A percentile compares a stretch with the other conserved stretches of the same genome.
Evolutionary conservation across 2,329 filamentous ascomycete species (phyloP).

Genomic region (Neopestalotiopsis rosae): DNA sequence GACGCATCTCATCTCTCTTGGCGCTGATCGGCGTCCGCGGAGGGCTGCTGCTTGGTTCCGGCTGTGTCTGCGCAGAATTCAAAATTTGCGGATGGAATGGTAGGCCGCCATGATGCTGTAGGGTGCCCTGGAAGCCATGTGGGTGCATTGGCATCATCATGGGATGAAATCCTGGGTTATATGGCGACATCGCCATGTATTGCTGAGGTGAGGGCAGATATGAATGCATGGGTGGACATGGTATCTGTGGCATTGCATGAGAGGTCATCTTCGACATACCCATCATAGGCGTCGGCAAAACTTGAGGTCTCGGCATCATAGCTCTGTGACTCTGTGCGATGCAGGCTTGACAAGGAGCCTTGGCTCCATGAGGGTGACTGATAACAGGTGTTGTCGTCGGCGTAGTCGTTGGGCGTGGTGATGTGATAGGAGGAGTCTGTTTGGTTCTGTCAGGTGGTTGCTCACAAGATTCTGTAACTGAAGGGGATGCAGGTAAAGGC

Average conservation of each 20-base stretch:
- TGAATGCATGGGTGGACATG: slow-evolving; percentile 25
- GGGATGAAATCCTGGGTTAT: slow-evolving; percentile 27
- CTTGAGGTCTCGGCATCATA: slow-evolving; percentile 31
- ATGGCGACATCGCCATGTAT: slow-evolving; percentile 32
- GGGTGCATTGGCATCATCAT: slow-evolving; percentile 33
- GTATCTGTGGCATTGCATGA: slow-evolving; percentile 8
- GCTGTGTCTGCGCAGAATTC: background rate
- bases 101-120: slow-evolving; percentile 18
- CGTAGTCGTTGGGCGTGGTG: slow-evolving; percentile 16
- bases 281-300: slow-evolving; percentile 32
- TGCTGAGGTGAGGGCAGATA: slow-evolving; percentile 33
- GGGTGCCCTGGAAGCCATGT: slow-evolving; percentile 25
- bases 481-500: slow-evolving; percentile 25
- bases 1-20: background rate
- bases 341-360: slow-evolving; percentile 36
- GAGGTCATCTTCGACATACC: slow-evolving; percentile 21
- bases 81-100: background rate
- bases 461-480: slow-evolving; percentile 18
- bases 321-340: slow-evolving; percentile 31
- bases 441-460: slow-evolving; percentile 16
- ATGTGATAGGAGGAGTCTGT: slow-evolving; percentile 4
- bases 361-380: slow-evolving; percentile 23
- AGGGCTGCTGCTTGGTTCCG: background rate
- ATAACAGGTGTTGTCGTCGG: slow-evolving; percentile 12
- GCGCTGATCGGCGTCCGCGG: background rate